Base-by-base conservation (phyloP, 2,329 filamentous ascomycete species). In the Tolypocladium guangdongense region DNA sequence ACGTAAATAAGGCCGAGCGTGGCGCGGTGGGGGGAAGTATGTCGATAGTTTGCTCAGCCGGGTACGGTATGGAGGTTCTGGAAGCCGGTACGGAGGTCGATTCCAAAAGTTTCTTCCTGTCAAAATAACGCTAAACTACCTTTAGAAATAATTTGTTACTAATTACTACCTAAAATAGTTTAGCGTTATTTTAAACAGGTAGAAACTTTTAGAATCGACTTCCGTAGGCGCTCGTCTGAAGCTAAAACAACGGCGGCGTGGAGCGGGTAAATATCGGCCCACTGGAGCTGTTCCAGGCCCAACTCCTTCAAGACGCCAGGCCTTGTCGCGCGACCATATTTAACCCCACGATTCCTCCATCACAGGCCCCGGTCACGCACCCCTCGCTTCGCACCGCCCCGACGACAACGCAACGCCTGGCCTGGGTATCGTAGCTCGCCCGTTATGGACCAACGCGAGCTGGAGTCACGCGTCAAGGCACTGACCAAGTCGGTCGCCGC, bases 391-490 rank as follows among this genome's bases (percentile, higher is more conserved):
- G 20, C 37, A 14, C 50, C 38, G 5, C 16, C 27, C 27, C 38
- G 18, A 33, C 37, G 37, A 30, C 39, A 7, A 33, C 30, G 7
- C 35, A n/a, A 20, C 43, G 43, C 43, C 43, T 32, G 43, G 43
- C 43, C 43, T 33, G 43, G 27, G 18, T 14, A 47, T 20, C 43
- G 41, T 32, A 32, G 27, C 27, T 47, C 27, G 43, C 43, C 16
- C 37, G 39, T 27, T 51, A 90, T 95, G 86, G 87, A 95, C 63
- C 81, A 84, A 64, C 88, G 89, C 71, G 88, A 92, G 66, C 86
- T 96, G 53, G 82, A 86, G 63, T 74, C 84, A 63, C 84, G 84
- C 70, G 83, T 90, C 64, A 87, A 88, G 72, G 83, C 86, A 65
- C 80, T 97, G 64, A 82, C 80, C 62, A 96, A 95, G 74, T 88